These are phyloP conservation scores for Aspergillus arachidicola DNA, from an alignment of 2,329 filamentous ascomycete species.

Conservation along the genomic window DNA sequence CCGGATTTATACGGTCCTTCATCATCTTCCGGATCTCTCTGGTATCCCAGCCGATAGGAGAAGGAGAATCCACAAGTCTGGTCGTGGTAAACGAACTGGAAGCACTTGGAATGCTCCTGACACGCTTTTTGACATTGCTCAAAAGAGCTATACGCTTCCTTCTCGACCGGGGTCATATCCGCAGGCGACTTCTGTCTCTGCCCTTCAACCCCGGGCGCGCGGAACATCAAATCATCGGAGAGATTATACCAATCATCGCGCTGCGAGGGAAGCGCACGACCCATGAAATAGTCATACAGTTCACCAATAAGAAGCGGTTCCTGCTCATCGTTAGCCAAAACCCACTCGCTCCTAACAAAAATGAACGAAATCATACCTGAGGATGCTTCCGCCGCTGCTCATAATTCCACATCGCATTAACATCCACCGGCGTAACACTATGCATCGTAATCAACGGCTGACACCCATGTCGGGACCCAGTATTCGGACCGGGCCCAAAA, in stretches of 20 bases:
- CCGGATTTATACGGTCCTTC: conserved; percentile 15
- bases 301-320: conserved; percentile 52
- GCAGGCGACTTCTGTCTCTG: conserved; percentile 36
- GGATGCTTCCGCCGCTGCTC: conserved; percentile 48
- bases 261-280: conserved; percentile 43
- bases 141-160: conserved; percentile 46
- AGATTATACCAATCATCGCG: conserved; percentile 58
- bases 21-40: conserved; percentile 5
- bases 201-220: conserved; percentile 9
- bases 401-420: conserved; percentile 55
- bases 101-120: conserved; percentile 35
- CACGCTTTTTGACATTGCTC: conserved; percentile 57
- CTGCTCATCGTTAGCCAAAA: conserved; percentile 28
- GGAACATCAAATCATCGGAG: conserved; percentile 51
- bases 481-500: conserved; percentile 32
- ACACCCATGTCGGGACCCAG: conserved; percentile 52
- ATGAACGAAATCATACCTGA: conserved; percentile 8
- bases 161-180: conserved; percentile 47
- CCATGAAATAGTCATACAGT: conserved; percentile 50
- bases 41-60: conserved; percentile 14
- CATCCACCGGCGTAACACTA: conserved; percentile 57
- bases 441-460: conserved; percentile 62
- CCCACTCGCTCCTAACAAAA: neutral
- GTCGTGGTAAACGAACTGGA: conserved; percentile 34
- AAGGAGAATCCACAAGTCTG: conserved; percentile 17